These are phyloP conservation scores for Fusarium fracticaudum DNA, from an alignment of 2,329 filamentous ascomycete genomes.

Conservation along the genomic window DNA sequence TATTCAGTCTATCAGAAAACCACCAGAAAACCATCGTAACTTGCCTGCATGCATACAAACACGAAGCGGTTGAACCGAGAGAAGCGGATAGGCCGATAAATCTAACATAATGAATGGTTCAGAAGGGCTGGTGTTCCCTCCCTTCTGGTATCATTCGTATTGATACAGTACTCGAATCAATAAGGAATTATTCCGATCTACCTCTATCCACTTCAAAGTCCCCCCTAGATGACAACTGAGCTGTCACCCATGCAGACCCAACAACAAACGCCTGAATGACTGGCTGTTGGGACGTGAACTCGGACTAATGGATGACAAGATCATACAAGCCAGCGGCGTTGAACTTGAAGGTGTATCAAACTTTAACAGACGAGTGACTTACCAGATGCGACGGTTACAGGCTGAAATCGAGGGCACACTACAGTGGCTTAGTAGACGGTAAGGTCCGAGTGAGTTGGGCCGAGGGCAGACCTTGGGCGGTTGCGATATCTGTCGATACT, in stretches of 20 bases:
- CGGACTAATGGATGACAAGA: constrained; percentile 20
- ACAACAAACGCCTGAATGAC: background rate
- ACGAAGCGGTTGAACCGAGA: background rate
- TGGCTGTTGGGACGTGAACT: constrained; percentile 11
- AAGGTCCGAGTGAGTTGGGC: constrained; percentile 39
- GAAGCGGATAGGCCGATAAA: background rate
- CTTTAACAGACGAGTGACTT: constrained; percentile 25
- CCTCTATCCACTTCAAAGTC: background rate
- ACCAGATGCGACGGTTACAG: constrained; percentile 25
- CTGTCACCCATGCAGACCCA: background rate
- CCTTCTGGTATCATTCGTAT: background rate
- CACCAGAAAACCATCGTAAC: background rate
- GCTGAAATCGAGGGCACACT: constrained; percentile 17
- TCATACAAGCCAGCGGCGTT: constrained; percentile 21
- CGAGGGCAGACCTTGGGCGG: constrained; percentile 13
- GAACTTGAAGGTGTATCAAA: constrained; percentile 30
- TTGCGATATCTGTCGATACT: background rate
- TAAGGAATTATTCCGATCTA: background rate
- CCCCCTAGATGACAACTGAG: background rate
- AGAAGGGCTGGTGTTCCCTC: background rate
- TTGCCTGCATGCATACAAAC: background rate
- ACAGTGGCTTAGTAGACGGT: constrained; percentile 37
- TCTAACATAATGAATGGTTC: background rate
- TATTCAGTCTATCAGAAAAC: background rate
- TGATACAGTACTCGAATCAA: background rate